Conservation (phyloP, 2,329 filamentous ascomycete genomes). For the Calonectria montana region DNA sequence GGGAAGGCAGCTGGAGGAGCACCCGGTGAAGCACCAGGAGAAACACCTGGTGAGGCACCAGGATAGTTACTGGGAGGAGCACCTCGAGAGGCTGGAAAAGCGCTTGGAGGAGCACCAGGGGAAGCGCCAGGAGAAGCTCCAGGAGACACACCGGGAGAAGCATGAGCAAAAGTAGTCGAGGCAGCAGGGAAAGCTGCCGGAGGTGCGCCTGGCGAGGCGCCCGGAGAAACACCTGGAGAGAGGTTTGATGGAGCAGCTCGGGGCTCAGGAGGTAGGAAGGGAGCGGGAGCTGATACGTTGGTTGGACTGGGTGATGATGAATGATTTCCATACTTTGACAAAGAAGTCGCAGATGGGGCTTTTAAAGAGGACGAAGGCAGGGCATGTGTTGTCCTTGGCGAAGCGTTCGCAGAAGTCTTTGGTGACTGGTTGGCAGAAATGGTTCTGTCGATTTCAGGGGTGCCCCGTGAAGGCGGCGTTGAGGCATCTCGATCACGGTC, state of each 20-base stretch:
- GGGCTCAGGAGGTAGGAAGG: slow-evolving; percentile 41
- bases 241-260: neutral
- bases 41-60: neutral
- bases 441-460: slow-evolving; percentile 33
- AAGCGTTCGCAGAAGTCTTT: neutral
- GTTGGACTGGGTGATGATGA: slow-evolving; percentile 23
- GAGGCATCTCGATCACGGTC: slow-evolving; percentile 50
- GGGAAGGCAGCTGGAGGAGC: neutral
- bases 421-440: slow-evolving; percentile 4
- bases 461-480: slow-evolving; percentile 29
- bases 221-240: neutral
- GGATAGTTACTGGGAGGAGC: neutral
- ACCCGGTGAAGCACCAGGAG: neutral
- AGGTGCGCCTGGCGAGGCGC: neutral
- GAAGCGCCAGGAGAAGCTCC: slow-evolving; percentile 16
- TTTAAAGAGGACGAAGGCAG: slow-evolving; percentile 34
- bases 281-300: slow-evolving; percentile 40
- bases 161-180: no score
- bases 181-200: neutral
- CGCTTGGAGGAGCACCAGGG: neutral
- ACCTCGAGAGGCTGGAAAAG: neutral
- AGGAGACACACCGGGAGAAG: slow-evolving; percentile 14
- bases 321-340: slow-evolving; percentile 40
- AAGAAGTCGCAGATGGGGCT: slow-evolving; percentile 37
- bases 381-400: neutral